phyloP scores from a whole-genome alignment of 345 rosid genomes.

The Hevea brasiliensis region DNA sequence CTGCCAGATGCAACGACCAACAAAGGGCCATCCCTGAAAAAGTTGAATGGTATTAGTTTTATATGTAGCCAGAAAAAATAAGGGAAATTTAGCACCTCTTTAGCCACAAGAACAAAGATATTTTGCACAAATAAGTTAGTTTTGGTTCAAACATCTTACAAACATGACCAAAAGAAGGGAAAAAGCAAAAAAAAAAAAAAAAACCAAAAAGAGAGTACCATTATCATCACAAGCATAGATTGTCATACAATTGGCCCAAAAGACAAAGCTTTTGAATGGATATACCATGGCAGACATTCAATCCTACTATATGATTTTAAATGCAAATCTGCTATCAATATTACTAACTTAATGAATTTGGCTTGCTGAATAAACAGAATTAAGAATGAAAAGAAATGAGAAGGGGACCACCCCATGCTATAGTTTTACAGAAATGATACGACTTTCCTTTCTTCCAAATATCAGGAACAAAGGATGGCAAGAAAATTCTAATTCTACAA shows the following conservation, averaged over 20 bases:
- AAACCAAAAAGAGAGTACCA: no score
- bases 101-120: neutral
- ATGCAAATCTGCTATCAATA: neutral
- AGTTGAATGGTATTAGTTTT: neutral
- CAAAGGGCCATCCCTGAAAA: constrained; percentile 86
- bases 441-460: neutral
- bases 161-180: no score
- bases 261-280: constrained; percentile 1
- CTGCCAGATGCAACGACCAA: constrained; percentile 93
- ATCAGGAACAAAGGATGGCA: neutral
- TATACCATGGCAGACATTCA: neutral
- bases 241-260: neutral
- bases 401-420: neutral
- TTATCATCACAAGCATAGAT: neutral
- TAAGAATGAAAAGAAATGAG: neutral
- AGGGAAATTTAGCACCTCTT: neutral
- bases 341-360: neutral
- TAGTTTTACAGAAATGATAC: neutral
- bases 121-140: neutral
- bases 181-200: neutral
- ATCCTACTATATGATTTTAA: neutral
- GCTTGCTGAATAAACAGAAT: neutral
- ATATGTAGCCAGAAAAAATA: neutral
- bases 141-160: neutral
- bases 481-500: no score